Percentiles rank a stretch among this genome's conserved stretches.
Conservation (phyloP, 2,329 filamentous ascomycete species). For the Epichloe elymi region DNA sequence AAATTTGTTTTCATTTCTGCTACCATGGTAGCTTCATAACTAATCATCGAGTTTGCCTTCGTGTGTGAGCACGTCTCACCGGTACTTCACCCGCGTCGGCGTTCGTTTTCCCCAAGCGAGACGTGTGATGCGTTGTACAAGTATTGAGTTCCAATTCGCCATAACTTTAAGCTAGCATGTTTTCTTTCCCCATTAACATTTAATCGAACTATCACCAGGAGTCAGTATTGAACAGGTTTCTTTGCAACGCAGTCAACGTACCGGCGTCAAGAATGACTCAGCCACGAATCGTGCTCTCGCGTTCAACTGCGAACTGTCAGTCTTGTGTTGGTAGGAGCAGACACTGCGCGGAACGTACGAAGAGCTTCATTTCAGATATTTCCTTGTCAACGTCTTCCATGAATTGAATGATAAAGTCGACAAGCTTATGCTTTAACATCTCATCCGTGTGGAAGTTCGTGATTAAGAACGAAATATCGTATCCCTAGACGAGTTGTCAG, state of each 20-base stretch:
- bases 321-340: background rate
- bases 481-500: slow-evolving; percentile 47
- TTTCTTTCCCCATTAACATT: background rate
- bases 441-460: slow-evolving; percentile 98
- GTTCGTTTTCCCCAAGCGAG: background rate
- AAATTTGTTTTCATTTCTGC: slow-evolving; percentile 3
- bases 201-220: slow-evolving; percentile 19
- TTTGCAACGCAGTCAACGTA: slow-evolving; percentile 23
- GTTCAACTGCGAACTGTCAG: slow-evolving; percentile 55
- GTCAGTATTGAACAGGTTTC: slow-evolving; percentile 2
- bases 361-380: slow-evolving; percentile 99
- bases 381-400: slow-evolving; percentile 99
- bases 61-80: background rate
- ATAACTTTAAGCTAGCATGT: background rate
- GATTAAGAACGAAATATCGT: slow-evolving; percentile 97
- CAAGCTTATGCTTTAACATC: slow-evolving; percentile 97
- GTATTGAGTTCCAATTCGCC: background rate
- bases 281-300: slow-evolving; percentile 94
- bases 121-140: background rate
- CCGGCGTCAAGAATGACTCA: slow-evolving; percentile 93
- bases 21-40: background rate
- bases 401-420: slow-evolving; percentile 98
- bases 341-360: slow-evolving; percentile 48
- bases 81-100: background rate
- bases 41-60: background rate